A percentile compares a stretch with the other conserved stretches of the same genome.
Evolutionary conservation across 345 rosid genomes (phyloP).

Genomic region (Geranium rotundifolium): DNA sequence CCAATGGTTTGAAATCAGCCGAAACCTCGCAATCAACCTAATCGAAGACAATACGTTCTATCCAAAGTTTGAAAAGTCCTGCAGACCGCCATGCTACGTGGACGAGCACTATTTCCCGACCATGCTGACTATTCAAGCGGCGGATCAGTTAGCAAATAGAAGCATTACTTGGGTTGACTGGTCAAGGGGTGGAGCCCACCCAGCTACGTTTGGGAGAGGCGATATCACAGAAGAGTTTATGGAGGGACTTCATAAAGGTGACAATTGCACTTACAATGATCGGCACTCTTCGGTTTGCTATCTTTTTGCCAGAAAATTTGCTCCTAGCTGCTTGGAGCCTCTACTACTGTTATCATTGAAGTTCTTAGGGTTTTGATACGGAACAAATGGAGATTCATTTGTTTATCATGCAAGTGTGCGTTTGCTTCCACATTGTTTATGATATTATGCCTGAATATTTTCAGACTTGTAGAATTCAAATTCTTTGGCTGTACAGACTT

Average conservation of each 20-base stretch:
- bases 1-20: constrained; percentile 84
- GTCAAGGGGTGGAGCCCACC: constrained; percentile 95
- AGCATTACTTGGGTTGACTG: constrained; percentile 93
- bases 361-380: constrained; percentile 8
- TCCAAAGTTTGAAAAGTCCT: constrained; percentile 58
- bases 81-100: constrained; percentile 81
- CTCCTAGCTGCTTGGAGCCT: constrained; percentile 70
- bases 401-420: too few relatives aligned
- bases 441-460: neutral
- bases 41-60: constrained; percentile 57
- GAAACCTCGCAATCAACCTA: constrained; percentile 54
- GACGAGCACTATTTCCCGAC: constrained; percentile 97
- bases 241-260: constrained; percentile 26
- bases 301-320: constrained; percentile 75
- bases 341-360: constrained; percentile 35
- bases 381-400: too few relatives aligned
- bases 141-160: constrained; percentile 59
- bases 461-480: neutral
- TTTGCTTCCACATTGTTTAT: too few relatives aligned
- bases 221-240: constrained; percentile 67
- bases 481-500: neutral
- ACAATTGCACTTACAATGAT: constrained; percentile 50
- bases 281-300: constrained; percentile 32
- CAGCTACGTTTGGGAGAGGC: constrained; percentile 68
- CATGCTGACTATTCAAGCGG: constrained; percentile 66